A percentile compares a stretch with the other conserved stretches of the same genome.
Evolutionary conservation across 2,329 filamentous ascomycete species (phyloP).

Genomic region (Atkinsonella hypoxylon): DNA sequence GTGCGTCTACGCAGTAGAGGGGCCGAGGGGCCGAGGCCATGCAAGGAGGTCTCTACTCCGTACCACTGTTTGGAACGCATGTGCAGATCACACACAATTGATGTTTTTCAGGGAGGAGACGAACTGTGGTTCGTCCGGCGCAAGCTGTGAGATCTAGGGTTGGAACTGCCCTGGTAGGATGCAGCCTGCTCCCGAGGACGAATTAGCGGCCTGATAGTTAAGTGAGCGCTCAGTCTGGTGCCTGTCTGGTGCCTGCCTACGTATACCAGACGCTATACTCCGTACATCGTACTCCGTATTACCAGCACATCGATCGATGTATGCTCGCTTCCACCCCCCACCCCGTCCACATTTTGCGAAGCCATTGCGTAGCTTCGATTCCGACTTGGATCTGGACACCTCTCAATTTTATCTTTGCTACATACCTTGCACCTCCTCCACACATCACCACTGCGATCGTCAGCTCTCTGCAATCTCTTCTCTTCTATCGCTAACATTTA

Average conservation of each 20-base stretch:
- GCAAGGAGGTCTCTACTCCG: too few relatives aligned
- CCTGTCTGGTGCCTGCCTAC: too few relatives aligned
- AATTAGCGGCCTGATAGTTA: constrained; percentile 5
- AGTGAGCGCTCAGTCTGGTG: not conserved
- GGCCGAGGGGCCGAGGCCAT: too few relatives aligned
- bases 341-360: constrained; percentile 9
- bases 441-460: not conserved
- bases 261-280: too few relatives aligned
- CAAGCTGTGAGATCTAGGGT: not conserved
- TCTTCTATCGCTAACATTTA: constrained; percentile 9
- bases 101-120: too few relatives aligned
- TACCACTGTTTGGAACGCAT: too few relatives aligned
- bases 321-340: constrained; percentile 12
- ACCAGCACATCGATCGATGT: not conserved
- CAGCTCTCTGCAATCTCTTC: not conserved
- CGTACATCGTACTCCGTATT: too few relatives aligned
- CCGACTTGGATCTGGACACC: constrained; percentile 8
- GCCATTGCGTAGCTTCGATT: constrained; percentile 3
- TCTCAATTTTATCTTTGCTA: not conserved
- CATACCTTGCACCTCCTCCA: not conserved
- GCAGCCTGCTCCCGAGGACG: not conserved
- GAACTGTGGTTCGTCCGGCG: too few relatives aligned
- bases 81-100: too few relatives aligned
- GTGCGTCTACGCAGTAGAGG: too few relatives aligned
- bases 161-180: not conserved